These are phyloP conservation scores for Suillus weaverae DNA, from an alignment of 768 basidiomycete genomes.

Conservation along the genomic window DNA sequence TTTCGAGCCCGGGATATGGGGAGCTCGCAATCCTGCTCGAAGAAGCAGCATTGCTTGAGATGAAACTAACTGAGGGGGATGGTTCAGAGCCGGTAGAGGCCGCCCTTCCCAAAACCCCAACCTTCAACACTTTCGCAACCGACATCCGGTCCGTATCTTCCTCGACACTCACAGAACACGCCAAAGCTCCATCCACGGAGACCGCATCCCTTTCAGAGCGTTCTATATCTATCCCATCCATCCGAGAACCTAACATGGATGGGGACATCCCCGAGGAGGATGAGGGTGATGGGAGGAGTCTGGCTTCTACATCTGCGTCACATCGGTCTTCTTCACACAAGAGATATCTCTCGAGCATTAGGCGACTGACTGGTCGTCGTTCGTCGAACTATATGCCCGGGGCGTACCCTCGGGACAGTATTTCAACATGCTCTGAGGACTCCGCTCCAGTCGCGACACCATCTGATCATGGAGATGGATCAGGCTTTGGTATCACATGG, in stretches of 20 bases:
- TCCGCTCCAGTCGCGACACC: conserved; percentile 62
- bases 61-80: conserved; percentile 50
- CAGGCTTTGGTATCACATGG: conserved; percentile 42
- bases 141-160: conserved; percentile 22
- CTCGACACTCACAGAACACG: conserved; percentile 24
- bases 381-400: conserved; percentile 42
- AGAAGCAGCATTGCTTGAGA: conserved; percentile 59
- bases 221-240: conserved; percentile 32
- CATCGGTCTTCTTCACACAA: conserved; percentile 49
- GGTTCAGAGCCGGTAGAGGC: conserved; percentile 11
- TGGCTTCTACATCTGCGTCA: conserved; percentile 43
- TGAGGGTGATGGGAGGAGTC: conserved; percentile 31
- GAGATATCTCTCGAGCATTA: conserved; percentile 50
- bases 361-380: conserved; percentile 42
- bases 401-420: conserved; percentile 54
- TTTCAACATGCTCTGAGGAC: conserved; percentile 69
- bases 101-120: conserved; percentile 22
- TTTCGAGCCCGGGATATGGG: conserved; percentile 47
- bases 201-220: conserved; percentile 26
- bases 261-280: conserved; percentile 24
- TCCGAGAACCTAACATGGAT: conserved; percentile 29
- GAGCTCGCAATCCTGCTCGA: conserved; percentile 57
- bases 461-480: conserved; percentile 41
- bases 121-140: conserved; percentile 23
- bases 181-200: conserved; percentile 13